Evolutionary conservation across 805 yeast genomes (phyloP).

Genomic region (Wickerhamiella sergipiensis): DNA sequence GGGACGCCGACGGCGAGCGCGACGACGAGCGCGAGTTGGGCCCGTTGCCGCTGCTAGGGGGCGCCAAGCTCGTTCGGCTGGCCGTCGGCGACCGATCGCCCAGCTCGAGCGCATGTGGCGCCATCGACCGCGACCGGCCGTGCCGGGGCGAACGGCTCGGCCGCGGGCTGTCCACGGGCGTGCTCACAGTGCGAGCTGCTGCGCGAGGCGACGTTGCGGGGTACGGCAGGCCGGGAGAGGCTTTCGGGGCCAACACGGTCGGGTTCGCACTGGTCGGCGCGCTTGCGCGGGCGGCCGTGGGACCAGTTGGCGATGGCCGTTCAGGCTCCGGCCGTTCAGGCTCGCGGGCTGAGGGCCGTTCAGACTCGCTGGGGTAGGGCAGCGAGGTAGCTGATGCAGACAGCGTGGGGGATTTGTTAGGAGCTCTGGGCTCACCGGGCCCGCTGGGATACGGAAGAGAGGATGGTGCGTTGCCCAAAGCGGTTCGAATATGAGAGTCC

Average conservation of each 20-base stretch:
- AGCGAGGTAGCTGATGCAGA: not conserved
- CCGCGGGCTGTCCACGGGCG: not conserved
- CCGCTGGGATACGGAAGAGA: no score
- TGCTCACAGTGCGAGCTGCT: not conserved
- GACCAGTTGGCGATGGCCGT: no score
- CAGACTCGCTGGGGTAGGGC: not conserved
- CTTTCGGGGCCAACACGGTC: no score
- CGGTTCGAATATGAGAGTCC: no score
- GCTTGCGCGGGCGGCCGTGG: no score
- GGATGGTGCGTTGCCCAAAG: no score
- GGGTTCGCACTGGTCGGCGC: no score
- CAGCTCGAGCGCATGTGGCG: not conserved
- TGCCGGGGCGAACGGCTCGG: not conserved
- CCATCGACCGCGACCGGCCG: not conserved
- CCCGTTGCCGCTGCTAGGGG: not conserved
- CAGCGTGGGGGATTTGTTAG: no score
- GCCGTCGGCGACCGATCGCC: not conserved
- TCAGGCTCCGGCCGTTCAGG: no score
- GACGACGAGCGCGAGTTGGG: not conserved
- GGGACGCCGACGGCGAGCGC: not conserved
- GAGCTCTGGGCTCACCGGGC: no score
- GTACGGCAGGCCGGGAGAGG: not conserved
- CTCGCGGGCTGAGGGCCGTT: no score
- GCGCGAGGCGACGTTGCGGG: not conserved
- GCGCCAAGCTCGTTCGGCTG: not conserved